Base-by-base conservation (phyloP, 2,329 filamentous ascomycete species). In the Arthrobotrys megalospora region DNA sequence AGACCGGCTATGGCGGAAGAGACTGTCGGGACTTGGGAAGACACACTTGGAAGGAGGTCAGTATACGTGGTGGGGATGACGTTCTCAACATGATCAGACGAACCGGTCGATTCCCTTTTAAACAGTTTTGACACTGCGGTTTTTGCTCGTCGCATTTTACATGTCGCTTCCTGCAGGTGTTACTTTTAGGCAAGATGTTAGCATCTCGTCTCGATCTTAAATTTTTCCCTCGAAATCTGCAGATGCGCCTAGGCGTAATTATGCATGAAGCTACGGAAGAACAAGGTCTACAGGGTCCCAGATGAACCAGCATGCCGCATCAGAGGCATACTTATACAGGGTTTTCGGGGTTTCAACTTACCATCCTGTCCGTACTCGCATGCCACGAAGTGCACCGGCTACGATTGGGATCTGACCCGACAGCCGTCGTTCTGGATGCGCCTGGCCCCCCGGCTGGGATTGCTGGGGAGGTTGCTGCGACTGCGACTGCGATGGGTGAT, bases 101-200 rank as follows among this genome's bases (percentile, higher is more conserved):
- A 68, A 78, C 75, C 16, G 52, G 10, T 50, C 76, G 73, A 45
- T 81, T 79, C 21, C 78, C 80, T 62, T 80, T 82, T n/a, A 65
- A 69, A 75, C 81, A 82, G 52, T 76, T 76, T 6, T 81, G 79
- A 52, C 81, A 82, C 38, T 77, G 75, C 3, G 81, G 81, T 77
- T 81, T 82, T 24, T 72, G 69, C 67, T 82, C 81, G 68, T 82
- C 81, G 67, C 81, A 82, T 66, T 82, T 82, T 41, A 82, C 50
- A 47, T 82, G 81, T 60, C 81, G 76, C 52, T 79, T 81, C 24
- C 81, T 79, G 55, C 81, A 82, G 48, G 77, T 79, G 63, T 79
- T 79, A 64, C 81, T 80, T 70, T 71, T 65, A 45, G 60, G 60
- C 47, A 62, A 43, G 60, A 78, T 67, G 75, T 78, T 62, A 78